These are phyloP conservation scores for Kalanchoe fedtschenkoi DNA, from an alignment of 164 flowering plant species.

Conservation along the genomic window DNA sequence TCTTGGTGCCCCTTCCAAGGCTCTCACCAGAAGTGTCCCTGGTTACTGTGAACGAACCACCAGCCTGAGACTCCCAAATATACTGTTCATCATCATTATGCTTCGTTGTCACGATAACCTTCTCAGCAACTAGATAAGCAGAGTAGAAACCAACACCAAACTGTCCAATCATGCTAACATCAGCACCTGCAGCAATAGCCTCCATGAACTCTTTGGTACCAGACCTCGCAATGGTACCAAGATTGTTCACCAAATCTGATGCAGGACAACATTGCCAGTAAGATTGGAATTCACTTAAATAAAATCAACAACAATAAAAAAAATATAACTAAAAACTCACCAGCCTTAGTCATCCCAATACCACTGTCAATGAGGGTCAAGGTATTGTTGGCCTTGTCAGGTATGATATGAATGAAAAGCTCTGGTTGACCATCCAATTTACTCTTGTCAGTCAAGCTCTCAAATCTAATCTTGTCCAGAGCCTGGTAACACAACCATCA, in stretches of 20 bases:
- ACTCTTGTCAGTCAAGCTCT: slow-evolving; percentile 27
- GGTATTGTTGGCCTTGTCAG: slow-evolving; percentile 23
- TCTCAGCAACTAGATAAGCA: slow-evolving; percentile 42
- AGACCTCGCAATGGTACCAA: slow-evolving; percentile 57
- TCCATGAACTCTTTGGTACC: slow-evolving; percentile 63
- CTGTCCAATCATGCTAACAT: slow-evolving; percentile 41
- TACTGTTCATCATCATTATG: slow-evolving; percentile 60
- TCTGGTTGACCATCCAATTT: slow-evolving; percentile 26
- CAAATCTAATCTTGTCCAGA: slow-evolving; percentile 27
- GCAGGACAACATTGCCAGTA: too few species aligned
- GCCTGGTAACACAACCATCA: slow-evolving; percentile 9
- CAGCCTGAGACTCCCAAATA: slow-evolving; percentile 23
- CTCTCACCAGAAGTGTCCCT: slow-evolving; percentile 33
- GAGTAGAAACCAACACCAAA: too few species aligned
- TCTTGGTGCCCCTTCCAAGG: slow-evolving; percentile 45
- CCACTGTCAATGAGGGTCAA: slow-evolving; percentile 24
- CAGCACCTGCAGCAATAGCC: slow-evolving; percentile 44
- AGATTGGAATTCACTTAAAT: too few species aligned
- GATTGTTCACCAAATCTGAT: slow-evolving; percentile 46
- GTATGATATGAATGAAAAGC: slow-evolving; percentile 21
- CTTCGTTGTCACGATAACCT: slow-evolving; percentile 44
- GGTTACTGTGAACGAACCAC: slow-evolving; percentile 31
- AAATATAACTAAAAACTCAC: too few species aligned
- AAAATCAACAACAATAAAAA: too few species aligned
- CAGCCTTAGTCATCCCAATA: slow-evolving; percentile 22